Conservation (phyloP, 2,329 filamentous ascomycete genomes). For the Mollisia scopiformis region DNA sequence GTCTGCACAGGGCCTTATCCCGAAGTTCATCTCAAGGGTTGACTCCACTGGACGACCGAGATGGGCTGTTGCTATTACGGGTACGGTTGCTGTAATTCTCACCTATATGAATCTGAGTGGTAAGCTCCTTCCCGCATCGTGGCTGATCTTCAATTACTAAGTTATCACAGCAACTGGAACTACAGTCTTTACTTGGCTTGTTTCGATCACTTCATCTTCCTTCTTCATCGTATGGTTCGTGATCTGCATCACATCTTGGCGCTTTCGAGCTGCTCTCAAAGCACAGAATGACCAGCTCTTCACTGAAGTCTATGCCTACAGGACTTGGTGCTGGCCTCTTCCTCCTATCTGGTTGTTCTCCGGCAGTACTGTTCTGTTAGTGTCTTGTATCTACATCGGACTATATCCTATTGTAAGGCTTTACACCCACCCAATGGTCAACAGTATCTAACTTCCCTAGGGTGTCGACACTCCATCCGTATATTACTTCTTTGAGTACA, state of each 20-base stretch:
- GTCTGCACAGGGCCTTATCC: conserved; percentile 18
- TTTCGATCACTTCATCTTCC: conserved; percentile 13
- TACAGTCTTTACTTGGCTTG: conserved; percentile 21
- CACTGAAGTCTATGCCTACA: conserved; percentile 12
- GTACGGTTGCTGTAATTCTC: conserved; percentile 9
- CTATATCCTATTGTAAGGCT: conserved; percentile 8
- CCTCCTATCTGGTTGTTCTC: conserved; percentile 9
- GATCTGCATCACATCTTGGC: conserved; percentile 63
- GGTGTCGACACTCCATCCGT: conserved; percentile 8
- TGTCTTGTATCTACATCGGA: conserved; percentile 6
- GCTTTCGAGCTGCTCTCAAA: conserved; percentile 60
- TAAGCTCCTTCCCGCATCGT: neutral
- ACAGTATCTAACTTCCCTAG: neutral
- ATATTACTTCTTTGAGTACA: conserved; percentile 20
- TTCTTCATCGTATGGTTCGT: conserved; percentile 51
- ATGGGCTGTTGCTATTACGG: conserved; percentile 14
- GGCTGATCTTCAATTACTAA: neutral
- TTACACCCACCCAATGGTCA: neutral
- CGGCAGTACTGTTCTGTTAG: conserved; percentile 7
- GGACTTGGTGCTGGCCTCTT: conserved; percentile 14
- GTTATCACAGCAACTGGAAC: conserved; percentile 3
- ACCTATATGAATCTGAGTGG: conserved; percentile 19
- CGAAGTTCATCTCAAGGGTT: conserved; percentile 16
- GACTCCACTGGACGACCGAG: conserved; percentile 15
- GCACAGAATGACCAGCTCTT: conserved; percentile 42